Evolutionary conservation across 768 basidiomycete genomes (phyloP), one percentile per base, ranked within the genome.

Genomic region (Tricholoma sp.): DNA sequence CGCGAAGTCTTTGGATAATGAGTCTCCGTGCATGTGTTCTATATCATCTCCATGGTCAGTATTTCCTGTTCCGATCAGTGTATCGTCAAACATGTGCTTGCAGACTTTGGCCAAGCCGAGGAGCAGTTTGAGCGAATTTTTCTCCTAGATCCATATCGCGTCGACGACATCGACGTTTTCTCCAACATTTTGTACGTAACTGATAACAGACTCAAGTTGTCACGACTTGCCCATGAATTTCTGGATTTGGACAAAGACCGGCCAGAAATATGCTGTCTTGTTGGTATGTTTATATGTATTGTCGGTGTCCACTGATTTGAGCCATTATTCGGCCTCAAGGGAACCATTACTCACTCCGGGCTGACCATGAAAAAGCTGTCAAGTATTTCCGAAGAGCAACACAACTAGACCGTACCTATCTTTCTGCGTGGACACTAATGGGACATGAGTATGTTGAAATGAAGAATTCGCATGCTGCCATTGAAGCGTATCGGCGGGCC

Each of bases 391-490:
- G 88, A 61, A 83, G 95, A 58, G 94, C 96, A 7, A 90, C 94
- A n/a, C 88, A 95, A 66, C 83, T 99, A 49, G 95, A 99, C 70
- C 83, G 91, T 55, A 94, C 90, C 1, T 98, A 94, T 72, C 79
- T 98, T 46, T 91, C 94, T 6, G 97, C 97, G 5, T 99, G 97
- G 97, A 98, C 96, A 4, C 74, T 99, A 61, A 94, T 99, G 93
- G 97, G 97, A 1, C 97, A 99, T 66, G 97, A 98, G 72, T 98
- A 91, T 65, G 90, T 99, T 45, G 97, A 99, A 74, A 87, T 97
- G 87, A 98, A 98, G 74, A 98, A 99, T 71, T 94, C 94, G 4
- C 95, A 98, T 77, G 97, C 97, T 2, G 96, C 97, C 14, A 97
- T 98, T 55, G 97, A 98, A 73, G 91, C 94, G 9, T 99, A 98